Evolutionary conservation across 345 rosid genomes (phyloP), one percentile per base, ranked within the genome.

Genomic region (Hibiscus mutabilis): DNA sequence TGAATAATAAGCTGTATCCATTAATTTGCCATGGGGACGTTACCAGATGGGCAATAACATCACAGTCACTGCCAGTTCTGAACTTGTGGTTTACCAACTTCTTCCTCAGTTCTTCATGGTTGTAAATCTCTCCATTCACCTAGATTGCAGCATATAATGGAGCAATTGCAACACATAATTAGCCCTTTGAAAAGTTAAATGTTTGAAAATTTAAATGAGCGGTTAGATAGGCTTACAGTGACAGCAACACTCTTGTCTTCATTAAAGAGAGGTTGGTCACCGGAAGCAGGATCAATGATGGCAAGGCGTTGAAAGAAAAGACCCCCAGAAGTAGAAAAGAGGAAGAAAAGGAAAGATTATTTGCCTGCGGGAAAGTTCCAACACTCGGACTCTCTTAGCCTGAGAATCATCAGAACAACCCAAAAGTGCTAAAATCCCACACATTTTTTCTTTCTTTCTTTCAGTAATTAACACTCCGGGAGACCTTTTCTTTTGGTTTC

Each of bases 301-400:
- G 99, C 99, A 7, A 95, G 85, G 52, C 98, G 88, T 78, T 95
- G 97, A 53, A 53, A 53, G 22, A 19, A 53, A 53, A 53, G 1
- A 6, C 58, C 24, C 58, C 58, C 58, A 19, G 18, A 53, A 18
- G 3, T 7, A 53, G 18, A 7, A 53, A 19, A 2, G 31, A 57
- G 2, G n/a, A 21, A 57, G 35, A 1, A 37, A 53, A 44, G 11
- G 10, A 56, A 40, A 56, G 49, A 56, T 33, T 14, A 62, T 42
- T 73, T 84, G 79, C 98, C 98, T 92, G 92, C 98, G 98, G 70
- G 98, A 94, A 76, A 94, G 98, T 88, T 94, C 98, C 70, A 94
- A 91, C 6, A 94, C 97, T 53, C 97, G 97, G 72, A 87, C 95
- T 83, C 98, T 85, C 68, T 88, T 92, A 46, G 97, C 91, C 84